phyloP scores from a whole-genome alignment of 805 yeast species.

The Candida jianshihensis region DNA sequence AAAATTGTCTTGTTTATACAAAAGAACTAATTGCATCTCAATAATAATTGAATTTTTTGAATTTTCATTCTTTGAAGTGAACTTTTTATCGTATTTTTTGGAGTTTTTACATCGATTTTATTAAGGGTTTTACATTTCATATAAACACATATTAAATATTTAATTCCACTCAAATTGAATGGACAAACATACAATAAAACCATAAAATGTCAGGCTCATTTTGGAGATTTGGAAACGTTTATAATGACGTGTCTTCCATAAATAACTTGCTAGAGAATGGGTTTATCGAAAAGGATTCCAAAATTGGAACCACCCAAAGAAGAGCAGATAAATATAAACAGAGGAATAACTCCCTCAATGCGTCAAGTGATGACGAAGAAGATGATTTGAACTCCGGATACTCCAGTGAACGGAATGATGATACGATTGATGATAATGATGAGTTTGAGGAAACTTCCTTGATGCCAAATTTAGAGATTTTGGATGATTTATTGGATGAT shows the following conservation, averaged over 20 bases:
- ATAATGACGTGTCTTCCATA: conserved; percentile 46
- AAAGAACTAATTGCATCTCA: too few species aligned
- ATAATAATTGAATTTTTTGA: too few species aligned
- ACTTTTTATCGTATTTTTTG: too few species aligned
- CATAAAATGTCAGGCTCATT: conserved; percentile 42
- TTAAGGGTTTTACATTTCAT: too few species aligned
- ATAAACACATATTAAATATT: too few species aligned
- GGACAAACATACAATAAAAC: too few species aligned
- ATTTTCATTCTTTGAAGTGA: too few species aligned
- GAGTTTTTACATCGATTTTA: too few species aligned
- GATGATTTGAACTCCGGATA: too few species aligned
- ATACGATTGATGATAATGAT: conserved; percentile 26
- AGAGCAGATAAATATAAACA: conserved; percentile 6
- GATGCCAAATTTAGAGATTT: conserved; percentile 33
- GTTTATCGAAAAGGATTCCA: conserved; percentile 34
- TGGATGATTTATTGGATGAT: conserved; percentile 65
- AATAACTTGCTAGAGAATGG: conserved; percentile 37
- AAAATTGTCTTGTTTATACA: too few species aligned
- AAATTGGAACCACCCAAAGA: conserved; percentile 1
- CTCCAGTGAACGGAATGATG: conserved; percentile 15
- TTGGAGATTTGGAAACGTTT: conserved; percentile 58
- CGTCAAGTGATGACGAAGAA: conserved; percentile 16
- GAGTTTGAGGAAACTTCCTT: conserved; percentile 24
- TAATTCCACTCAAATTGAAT: too few species aligned
- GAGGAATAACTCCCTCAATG: conserved; percentile 14